Evolutionary conservation across 257 asterid genomes (phyloP).

Genomic region (Solanum etuberosum): DNA sequence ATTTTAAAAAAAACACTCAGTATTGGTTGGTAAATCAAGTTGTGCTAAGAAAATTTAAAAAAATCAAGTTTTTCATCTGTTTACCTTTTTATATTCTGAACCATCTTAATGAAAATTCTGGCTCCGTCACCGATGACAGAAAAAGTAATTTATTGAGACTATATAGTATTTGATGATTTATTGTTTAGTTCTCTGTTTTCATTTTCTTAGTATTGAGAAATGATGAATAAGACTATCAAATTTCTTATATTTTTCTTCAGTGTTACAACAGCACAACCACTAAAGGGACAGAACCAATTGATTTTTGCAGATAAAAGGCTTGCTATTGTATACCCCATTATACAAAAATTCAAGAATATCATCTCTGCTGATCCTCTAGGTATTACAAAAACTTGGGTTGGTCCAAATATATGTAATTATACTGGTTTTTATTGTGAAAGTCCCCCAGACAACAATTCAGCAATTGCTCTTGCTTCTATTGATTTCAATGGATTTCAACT

Average conservation of each 20-base stretch:
- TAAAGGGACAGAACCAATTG: slow-evolving; percentile 4
- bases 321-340: slow-evolving; percentile 47
- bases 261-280: neutral
- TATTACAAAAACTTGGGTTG: slow-evolving; percentile 54
- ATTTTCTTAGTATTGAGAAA: neutral
- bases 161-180: neutral
- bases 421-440: slow-evolving; percentile 57
- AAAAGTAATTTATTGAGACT: neutral
- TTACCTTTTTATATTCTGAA: no score
- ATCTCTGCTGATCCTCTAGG: slow-evolving; percentile 58
- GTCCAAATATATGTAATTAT: slow-evolving; percentile 52
- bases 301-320: slow-evolving; percentile 53
- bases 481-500: slow-evolving; percentile 75
- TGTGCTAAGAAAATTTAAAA: neutral
- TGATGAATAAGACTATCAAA: neutral
- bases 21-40: neutral
- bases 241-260: neutral
- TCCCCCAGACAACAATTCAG: slow-evolving; percentile 74
- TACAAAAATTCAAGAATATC: slow-evolving; percentile 48
- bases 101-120: rapidly evolving
- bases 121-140: rapidly evolving
- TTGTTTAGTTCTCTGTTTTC: neutral
- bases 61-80: neutral
- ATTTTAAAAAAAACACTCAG: neutral
- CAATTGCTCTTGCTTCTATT: slow-evolving; percentile 58